These are phyloP conservation scores for Neopestalotiopsis rosae DNA, from an alignment of 2,329 filamentous ascomycete genomes.

Conservation along the genomic window DNA sequence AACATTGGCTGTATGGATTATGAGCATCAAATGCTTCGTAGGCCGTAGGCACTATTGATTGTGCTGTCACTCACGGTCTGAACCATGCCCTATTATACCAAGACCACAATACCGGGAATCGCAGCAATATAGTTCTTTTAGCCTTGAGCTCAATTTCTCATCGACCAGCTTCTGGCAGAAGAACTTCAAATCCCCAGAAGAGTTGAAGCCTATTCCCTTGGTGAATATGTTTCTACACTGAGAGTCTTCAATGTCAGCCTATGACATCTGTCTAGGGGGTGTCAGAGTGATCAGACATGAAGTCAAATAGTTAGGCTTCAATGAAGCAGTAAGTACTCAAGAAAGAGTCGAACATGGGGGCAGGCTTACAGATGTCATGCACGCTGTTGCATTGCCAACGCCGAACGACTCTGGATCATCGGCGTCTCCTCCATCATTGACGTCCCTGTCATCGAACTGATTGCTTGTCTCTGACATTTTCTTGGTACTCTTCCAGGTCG, in stretches of 20 bases:
- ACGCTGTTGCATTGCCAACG: background rate
- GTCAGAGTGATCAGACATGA: background rate
- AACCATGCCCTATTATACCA: conserved; percentile 34
- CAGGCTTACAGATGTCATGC: background rate
- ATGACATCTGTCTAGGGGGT: background rate
- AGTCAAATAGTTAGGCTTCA: background rate
- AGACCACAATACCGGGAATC: conserved; percentile 57
- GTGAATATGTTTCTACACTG: conserved; percentile 12
- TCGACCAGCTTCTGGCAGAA: background rate
- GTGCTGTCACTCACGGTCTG: conserved; percentile 50
- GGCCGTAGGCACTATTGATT: background rate
- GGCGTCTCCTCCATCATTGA: background rate
- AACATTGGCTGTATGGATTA: conserved; percentile 49
- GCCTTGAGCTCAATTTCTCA: background rate
- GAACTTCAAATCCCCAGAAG: background rate
- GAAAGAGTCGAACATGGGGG: background rate
- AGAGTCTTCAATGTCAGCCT: background rate
- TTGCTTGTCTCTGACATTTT: background rate
- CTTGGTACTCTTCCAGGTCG: background rate
- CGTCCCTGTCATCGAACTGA: background rate
- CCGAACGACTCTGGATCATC: background rate
- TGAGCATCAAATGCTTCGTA: background rate
- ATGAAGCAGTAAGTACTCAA: background rate
- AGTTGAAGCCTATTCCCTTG: background rate
- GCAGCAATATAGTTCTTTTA: conserved; percentile 58